phyloP scores from a whole-genome alignment of 176 grass and related monocot genomes.

The Bromus sterilis region DNA sequence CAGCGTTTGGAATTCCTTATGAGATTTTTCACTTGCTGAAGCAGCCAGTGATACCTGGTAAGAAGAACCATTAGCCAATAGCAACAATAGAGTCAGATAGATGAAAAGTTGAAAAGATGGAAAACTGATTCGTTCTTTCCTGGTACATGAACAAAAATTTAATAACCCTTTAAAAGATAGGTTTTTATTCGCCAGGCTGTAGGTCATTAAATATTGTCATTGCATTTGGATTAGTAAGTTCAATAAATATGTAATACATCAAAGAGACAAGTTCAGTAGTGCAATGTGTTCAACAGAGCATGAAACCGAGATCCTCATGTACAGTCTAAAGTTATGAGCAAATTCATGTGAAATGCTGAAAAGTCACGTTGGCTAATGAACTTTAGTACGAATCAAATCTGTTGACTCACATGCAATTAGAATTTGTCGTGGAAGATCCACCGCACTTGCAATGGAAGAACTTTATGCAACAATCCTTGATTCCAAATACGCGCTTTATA shows the following conservation, averaged over 20 bases:
- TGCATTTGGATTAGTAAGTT: not conserved
- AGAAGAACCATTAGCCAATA: not conserved
- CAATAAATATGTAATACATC: not conserved
- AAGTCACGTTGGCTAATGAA: not conserved
- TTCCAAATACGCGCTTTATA: constrained; percentile 63
- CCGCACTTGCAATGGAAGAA: not conserved
- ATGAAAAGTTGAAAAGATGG: not conserved
- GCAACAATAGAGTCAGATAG: not conserved
- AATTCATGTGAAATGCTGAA: not conserved
- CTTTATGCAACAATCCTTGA: constrained; percentile 29
- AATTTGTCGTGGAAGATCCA: constrained; percentile 12
- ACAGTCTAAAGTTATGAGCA: not conserved
- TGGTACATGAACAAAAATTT: not conserved
- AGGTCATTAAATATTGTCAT: not conserved
- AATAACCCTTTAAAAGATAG: not conserved
- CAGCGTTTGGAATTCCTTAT: constrained; percentile 51
- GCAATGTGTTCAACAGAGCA: not conserved
- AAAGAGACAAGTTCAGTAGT: not conserved
- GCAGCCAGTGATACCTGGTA: constrained; percentile 26
- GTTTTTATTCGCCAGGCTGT: not conserved
- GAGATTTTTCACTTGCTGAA: constrained; percentile 42
- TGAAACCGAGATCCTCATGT: not conserved
- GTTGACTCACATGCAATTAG: constrained; percentile 45
- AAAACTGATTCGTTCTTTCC: not conserved
- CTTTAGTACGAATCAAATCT: not conserved